These are phyloP conservation scores for Haberlea rhodopensis DNA, from an alignment of 257 asterid species.

Conservation along the genomic window DNA sequence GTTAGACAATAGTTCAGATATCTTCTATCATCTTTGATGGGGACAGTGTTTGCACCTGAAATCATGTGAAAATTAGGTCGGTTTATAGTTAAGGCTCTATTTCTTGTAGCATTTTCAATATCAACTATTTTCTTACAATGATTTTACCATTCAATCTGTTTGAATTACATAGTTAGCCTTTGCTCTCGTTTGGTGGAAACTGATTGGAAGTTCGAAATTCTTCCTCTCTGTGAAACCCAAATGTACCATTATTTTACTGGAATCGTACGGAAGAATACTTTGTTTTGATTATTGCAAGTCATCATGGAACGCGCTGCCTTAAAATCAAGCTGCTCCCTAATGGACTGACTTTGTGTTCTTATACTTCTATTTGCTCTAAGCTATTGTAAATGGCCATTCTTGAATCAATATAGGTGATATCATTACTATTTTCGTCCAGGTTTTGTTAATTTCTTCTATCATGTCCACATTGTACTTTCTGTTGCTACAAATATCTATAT, in stretches of 20 bases:
- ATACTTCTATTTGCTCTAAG: slow-evolving; percentile 7
- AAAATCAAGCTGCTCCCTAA: background rate
- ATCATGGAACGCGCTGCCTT: background rate
- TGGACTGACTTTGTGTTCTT: background rate
- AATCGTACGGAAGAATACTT: background rate
- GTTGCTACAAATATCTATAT: background rate
- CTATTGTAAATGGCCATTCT: background rate
- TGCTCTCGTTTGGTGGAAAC: background rate
- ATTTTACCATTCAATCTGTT: background rate
- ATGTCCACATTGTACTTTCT: slow-evolving; percentile 6
- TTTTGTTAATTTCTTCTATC: background rate
- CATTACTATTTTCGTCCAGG: no score
- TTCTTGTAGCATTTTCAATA: background rate
- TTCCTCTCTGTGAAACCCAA: background rate
- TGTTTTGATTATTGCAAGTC: background rate
- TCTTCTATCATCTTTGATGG: background rate
- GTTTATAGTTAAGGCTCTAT: slow-evolving; percentile 1
- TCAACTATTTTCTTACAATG: background rate
- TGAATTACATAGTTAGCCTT: background rate
- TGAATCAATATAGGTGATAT: background rate
- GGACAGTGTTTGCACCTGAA: background rate
- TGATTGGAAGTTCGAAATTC: background rate
- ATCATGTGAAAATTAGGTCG: slow-evolving; percentile 9
- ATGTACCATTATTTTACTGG: background rate
- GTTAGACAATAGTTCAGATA: background rate